Base-by-base conservation (phyloP, 2,329 filamentous ascomycete genomes). In the Penicillium sp. region DNA sequence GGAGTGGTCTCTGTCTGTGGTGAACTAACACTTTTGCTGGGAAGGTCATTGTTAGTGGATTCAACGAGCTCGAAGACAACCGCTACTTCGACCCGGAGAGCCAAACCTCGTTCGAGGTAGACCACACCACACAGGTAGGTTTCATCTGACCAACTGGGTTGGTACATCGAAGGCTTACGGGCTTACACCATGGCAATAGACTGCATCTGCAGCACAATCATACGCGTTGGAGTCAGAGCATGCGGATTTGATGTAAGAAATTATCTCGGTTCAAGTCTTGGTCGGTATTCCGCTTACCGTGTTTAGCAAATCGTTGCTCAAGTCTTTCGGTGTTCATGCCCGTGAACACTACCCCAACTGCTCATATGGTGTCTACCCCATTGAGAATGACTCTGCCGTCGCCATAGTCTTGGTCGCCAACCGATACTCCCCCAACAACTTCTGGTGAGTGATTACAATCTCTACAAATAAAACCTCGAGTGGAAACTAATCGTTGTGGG, bases 391-490 rank as follows among this genome's bases (percentile, higher is more conserved):
- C 73, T 84, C 84, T 29, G 86, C 87, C 67, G 77, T 97, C 59
- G 91, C 92, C 47, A 81, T 97, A 62, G 77, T 96, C 53, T 86
- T 96, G 50, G 92, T 96, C 48, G 90, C 92, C 55, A 97, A 94
- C 81, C 97, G 97, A 76, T 97, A 97, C 81, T 96, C 90, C 69
- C 94, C 95, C 8, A 91, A 92, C 74, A 99, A 99, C 82, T 99
- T 92, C 82, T 97, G 94, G 92, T 92, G 79, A 41, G 57, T 52
- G 25, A 27, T 23, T 29, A 23, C 25, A n/a, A 11, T 41, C 15
- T 31, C 25, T 21, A 21, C 23, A 4, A 9, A 5, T 23, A 27
- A 15, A 7, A 31, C 13, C 2, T n/a, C 16, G 15, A 16, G 16
- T 16, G 31, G 46, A 23, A 27, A 27, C 31, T 45, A 23, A 48